Evolutionary conservation across 768 basidiomycete species (phyloP).

Genomic region (Auriscalpium vulgare): DNA sequence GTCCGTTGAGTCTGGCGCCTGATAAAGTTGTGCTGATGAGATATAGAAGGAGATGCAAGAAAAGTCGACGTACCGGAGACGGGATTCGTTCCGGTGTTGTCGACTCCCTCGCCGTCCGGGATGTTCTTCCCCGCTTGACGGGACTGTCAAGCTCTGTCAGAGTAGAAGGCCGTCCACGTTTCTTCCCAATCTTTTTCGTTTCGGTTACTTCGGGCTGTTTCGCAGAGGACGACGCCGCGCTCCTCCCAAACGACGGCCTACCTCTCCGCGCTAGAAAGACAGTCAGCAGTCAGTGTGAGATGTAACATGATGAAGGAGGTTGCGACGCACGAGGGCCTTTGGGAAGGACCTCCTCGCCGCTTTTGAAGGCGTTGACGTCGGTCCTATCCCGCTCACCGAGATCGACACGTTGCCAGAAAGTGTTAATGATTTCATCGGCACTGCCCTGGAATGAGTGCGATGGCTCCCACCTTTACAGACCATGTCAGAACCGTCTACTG

Average conservation of each 20-base stretch:
- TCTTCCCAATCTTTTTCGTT: no score
- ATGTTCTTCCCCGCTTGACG: not conserved
- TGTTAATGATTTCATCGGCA: conserved; percentile 4
- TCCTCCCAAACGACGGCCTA: not conserved
- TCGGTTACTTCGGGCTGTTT: no score
- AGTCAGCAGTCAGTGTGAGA: not conserved
- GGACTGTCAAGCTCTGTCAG: no score
- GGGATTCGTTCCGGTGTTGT: not conserved
- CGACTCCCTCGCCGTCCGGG: not conserved
- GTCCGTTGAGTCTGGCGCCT: no score
- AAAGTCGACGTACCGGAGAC: no score
- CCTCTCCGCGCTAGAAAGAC: conserved; percentile 2
- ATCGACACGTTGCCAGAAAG: conserved; percentile 14
- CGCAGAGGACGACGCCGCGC: not conserved
- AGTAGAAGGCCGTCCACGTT: no score
- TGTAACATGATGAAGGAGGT: not conserved
- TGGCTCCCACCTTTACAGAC: conserved; percentile 13
- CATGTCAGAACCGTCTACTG: not conserved
- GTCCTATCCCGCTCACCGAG: conserved; percentile 6
- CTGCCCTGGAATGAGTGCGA: conserved; percentile 9
- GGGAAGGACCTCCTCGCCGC: conserved; percentile 13
- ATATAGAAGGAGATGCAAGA: no score
- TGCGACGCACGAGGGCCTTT: conserved; percentile 8
- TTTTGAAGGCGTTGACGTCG: conserved; percentile 7
- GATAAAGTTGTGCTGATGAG: no score